phyloP scores from a whole-genome alignment of 2,329 filamentous ascomycete genomes.

The Cladosporium cucumerinum region DNA sequence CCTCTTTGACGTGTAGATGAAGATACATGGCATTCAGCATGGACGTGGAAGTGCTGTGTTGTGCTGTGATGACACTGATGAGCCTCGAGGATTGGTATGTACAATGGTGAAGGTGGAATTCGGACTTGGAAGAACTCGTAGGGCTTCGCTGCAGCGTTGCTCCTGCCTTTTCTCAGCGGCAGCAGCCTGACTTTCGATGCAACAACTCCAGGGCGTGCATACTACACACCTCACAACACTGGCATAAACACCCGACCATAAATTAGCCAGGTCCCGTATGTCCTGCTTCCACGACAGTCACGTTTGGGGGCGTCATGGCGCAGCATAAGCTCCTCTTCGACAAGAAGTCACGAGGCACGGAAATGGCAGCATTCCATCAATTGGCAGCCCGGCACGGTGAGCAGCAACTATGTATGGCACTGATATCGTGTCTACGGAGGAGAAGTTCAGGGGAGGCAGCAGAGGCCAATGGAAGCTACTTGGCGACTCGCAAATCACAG shows the following conservation, averaged over 20 bases:
- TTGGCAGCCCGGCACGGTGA: not conserved
- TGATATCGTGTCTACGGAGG: not conserved
- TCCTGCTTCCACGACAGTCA: not conserved
- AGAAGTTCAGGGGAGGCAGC: not conserved
- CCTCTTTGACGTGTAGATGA: not conserved
- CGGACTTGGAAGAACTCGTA: not conserved
- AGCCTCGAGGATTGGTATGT: not conserved
- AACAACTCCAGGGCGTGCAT: not conserved
- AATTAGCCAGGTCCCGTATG: not conserved
- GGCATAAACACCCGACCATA: not conserved
- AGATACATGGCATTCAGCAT: not conserved
- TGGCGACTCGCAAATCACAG: not conserved
- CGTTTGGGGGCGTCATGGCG: not conserved
- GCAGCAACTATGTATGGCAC: not conserved
- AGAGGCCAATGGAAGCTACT: not conserved
- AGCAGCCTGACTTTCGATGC: not conserved
- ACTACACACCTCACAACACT: not conserved
- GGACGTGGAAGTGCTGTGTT: not conserved
- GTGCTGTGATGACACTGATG: not conserved
- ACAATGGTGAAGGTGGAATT: not conserved
- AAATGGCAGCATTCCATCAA: not conserved
- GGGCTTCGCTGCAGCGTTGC: not conserved
- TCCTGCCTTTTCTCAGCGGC: not conserved
- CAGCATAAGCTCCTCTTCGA: not conserved
- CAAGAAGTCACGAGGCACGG: not conserved